Base-by-base conservation (phyloP, 768 basidiomycete genomes). In the Mycena floridula region DNA sequence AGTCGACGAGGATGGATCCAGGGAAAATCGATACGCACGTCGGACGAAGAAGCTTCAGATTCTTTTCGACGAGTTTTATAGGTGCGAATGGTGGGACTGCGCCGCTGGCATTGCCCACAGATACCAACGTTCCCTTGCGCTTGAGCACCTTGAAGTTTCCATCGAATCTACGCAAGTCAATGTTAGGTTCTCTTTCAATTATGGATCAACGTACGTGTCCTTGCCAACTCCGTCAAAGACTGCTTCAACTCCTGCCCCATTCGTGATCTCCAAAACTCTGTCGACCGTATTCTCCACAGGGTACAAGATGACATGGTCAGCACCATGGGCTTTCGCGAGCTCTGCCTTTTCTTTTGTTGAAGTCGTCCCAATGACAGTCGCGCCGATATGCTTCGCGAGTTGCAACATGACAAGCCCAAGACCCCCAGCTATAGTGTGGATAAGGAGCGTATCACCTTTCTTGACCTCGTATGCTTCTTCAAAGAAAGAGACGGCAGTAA, bases 181-280 rank as follows among this genome's bases (percentile, higher is more conserved):
- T n/a, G n/a, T n/a, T n/a, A n/a, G n/a, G n/a, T n/a, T n/a, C n/a
- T 9, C 28, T 21, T 13, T 41, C 26, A 45, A 13, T 20, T 35
- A 54, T 42, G 25, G 37, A 15, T 30, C 48, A 18, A 71, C 86
- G 46, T 64, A 94, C 77, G 93, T 97, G 60, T 91, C 88, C 68
- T 89, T 94, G 2, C 95, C 95, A n/a, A 99, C 91, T 23, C 95
- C 95, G 55, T 99, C 95, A 55, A 85, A 95, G 20, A 91, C 77
- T 13, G 80, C 94, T 50, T 95, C 77, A 4, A 92, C 88, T 13
- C 90, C 89, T 52, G 81, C 72, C 6, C 87, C 88, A 32, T 79
- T 78, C 0, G 90, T 91, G 43, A 91, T 63, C 54, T 86, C 81
- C 43, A 83, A 59, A 13, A 89, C 87, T 37, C 81, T 74, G 51